These are phyloP conservation scores for Naganishia kalamii DNA, from an alignment of 768 basidiomycete species.

Conservation along the genomic window DNA sequence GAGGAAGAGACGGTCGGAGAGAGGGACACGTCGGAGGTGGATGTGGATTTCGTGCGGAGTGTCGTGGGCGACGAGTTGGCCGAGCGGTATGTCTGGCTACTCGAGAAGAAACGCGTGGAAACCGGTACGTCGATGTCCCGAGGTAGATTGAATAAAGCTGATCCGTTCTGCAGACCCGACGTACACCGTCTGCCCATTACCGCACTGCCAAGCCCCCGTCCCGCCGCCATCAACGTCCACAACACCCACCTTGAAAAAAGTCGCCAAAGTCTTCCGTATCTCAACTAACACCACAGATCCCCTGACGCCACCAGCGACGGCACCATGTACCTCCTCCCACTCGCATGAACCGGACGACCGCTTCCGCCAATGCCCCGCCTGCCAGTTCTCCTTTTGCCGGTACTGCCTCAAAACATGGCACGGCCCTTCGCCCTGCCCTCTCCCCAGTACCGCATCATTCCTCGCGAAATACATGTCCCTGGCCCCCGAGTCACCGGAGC, in stretches of 20 bases:
- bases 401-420: conserved; percentile 83
- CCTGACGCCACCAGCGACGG: conserved; percentile 32
- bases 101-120: conserved; percentile 65
- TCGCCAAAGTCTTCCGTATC: conserved; percentile 18
- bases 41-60: conserved; percentile 65
- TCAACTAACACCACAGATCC: background rate
- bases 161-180: conserved; percentile 57
- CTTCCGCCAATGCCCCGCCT: conserved; percentile 64
- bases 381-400: conserved; percentile 73
- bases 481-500: conserved; percentile 53
- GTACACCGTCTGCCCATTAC: conserved; percentile 71
- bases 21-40: conserved; percentile 40
- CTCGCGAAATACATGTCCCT: conserved; percentile 62
- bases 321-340: too few relatives aligned
- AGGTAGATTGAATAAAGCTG: background rate
- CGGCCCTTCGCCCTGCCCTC: conserved; percentile 65
- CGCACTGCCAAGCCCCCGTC: conserved; percentile 74
- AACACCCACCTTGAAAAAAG: background rate
- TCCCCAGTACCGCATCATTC: conserved; percentile 61
- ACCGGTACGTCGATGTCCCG: conserved; percentile 52
- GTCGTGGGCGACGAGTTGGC: conserved; percentile 63
- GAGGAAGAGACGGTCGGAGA: conserved; percentile 29
- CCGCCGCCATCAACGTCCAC: conserved; percentile 48
- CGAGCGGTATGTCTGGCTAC: conserved; percentile 70
- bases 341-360: conserved; percentile 66